Evolutionary conservation across 352 stramenopile species (phyloP).

Genomic region (Blastocystis sp.): DNA sequence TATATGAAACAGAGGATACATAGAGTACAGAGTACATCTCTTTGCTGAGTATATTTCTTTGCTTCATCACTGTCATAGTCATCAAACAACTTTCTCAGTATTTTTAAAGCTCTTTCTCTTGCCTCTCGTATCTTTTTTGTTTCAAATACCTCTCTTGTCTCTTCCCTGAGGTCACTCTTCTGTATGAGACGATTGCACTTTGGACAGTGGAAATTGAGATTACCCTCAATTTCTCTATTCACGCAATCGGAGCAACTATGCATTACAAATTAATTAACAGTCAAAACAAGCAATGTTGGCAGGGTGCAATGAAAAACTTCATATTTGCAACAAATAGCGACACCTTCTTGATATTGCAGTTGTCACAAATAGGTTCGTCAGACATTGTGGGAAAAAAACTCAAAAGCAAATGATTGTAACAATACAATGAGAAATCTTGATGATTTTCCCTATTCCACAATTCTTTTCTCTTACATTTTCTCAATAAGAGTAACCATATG

Average conservation of each 20-base stretch:
- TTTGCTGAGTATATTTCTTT: neutral
- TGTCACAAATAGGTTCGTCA: neutral
- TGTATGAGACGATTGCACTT: neutral
- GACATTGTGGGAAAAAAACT: neutral
- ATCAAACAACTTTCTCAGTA: neutral
- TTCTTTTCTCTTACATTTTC: neutral
- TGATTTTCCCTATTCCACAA: neutral
- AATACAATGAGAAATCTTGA: neutral
- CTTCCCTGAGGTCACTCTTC: neutral
- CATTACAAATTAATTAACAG: neutral
- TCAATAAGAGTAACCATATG: neutral
- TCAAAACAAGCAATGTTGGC: slow-evolving; percentile 29
- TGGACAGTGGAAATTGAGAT: neutral
- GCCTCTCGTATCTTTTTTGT: slow-evolving; percentile 20
- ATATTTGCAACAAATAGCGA: neutral
- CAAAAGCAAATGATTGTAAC: neutral
- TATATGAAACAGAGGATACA: neutral
- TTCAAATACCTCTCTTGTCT: slow-evolving; percentile 38
- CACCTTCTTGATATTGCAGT: slow-evolving; percentile 22
- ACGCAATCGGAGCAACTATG: slow-evolving; percentile 30
- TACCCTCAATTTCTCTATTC: slow-evolving; percentile 2
- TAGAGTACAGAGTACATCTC: neutral
- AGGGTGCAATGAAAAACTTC: slow-evolving; percentile 34
- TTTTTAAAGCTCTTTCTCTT: neutral
- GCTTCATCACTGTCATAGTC: neutral